Evolutionary conservation across 441 rosid species (phyloP).

Genomic region (Dalechampia spathulata): DNA sequence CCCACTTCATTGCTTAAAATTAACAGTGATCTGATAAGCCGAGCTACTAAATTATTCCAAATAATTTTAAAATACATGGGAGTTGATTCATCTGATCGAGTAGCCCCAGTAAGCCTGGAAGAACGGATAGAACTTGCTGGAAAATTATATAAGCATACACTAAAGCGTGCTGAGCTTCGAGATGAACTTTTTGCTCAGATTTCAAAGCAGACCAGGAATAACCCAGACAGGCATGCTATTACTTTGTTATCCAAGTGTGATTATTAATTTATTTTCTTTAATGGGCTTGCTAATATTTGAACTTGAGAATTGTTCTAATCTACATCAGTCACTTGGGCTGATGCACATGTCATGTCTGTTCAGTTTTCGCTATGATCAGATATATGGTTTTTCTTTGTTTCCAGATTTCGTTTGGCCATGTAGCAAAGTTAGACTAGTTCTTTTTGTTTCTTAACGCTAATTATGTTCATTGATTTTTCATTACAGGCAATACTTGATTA

Average conservation of each 20-base stretch:
- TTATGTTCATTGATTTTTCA: constrained; percentile 13
- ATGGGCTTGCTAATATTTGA: not conserved
- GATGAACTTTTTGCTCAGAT: constrained; percentile 97
- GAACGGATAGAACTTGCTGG: constrained; percentile 86
- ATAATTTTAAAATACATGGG: constrained; percentile 87
- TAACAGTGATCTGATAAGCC: constrained; percentile 66
- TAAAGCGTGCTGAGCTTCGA: constrained; percentile 89
- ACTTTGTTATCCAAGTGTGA: not conserved
- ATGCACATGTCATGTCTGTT: not conserved
- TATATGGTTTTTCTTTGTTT: not conserved
- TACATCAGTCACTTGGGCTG: not conserved
- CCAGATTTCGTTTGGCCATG: too few relatives aligned
- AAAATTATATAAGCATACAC: constrained; percentile 73
- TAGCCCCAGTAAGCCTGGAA: constrained; percentile 58
- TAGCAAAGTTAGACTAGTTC: not conserved
- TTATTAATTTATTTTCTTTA: not conserved
- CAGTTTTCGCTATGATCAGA: not conserved
- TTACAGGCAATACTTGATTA: constrained; percentile 73
- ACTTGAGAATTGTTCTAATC: not conserved
- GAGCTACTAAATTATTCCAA: constrained; percentile 83
- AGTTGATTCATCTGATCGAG: constrained; percentile 83
- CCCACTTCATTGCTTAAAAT: constrained; percentile 95
- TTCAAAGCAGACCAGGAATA: constrained; percentile 93
- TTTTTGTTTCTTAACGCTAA: constrained; percentile 8
- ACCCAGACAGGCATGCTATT: constrained; percentile 60